Conservation (phyloP, 2,329 filamentous ascomycete genomes). For the Colletotrichum nymphaeae region DNA sequence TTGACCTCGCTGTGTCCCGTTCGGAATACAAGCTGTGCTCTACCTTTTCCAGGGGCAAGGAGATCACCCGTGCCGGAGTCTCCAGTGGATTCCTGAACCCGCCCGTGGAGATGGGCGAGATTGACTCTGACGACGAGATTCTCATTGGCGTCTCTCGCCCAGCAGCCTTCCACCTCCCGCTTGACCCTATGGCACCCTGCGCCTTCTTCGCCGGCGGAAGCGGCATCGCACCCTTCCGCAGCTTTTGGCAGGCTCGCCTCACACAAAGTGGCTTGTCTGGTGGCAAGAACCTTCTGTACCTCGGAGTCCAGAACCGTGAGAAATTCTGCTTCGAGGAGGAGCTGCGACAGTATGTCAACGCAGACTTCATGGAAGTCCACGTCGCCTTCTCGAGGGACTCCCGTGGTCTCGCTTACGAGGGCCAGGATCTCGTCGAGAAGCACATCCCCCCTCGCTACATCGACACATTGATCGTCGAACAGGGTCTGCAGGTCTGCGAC, state of each 20-base stretch:
- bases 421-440: slow-evolving; percentile 59
- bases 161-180: slow-evolving; percentile 62
- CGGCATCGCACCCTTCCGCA: slow-evolving; percentile 64
- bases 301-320: slow-evolving; percentile 64
- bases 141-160: slow-evolving; percentile 64
- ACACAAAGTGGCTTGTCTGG: slow-evolving; percentile 45
- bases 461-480: slow-evolving; percentile 62
- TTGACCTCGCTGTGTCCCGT: slow-evolving; percentile 63
- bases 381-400: slow-evolving; percentile 64
- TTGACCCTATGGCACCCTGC: slow-evolving; percentile 61
- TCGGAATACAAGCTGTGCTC: slow-evolving; percentile 62
- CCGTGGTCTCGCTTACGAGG: slow-evolving; percentile 58
- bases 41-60: slow-evolving; percentile 48
- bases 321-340: slow-evolving; percentile 64
- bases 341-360: slow-evolving; percentile 56
- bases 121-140: slow-evolving; percentile 58
- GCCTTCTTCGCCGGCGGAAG: slow-evolving; percentile 66
- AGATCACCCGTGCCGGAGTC: slow-evolving; percentile 55
- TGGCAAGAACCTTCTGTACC: slow-evolving; percentile 60
- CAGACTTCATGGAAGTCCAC: slow-evolving; percentile 63
- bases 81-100: slow-evolving; percentile 66
- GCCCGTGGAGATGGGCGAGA: slow-evolving; percentile 48
- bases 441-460: slow-evolving; percentile 63
- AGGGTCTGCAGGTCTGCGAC: slow-evolving; percentile 62
- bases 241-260: slow-evolving; percentile 63